Base-by-base conservation (phyloP, 257 asterid genomes). In the Linderniella brevidens region DNA sequence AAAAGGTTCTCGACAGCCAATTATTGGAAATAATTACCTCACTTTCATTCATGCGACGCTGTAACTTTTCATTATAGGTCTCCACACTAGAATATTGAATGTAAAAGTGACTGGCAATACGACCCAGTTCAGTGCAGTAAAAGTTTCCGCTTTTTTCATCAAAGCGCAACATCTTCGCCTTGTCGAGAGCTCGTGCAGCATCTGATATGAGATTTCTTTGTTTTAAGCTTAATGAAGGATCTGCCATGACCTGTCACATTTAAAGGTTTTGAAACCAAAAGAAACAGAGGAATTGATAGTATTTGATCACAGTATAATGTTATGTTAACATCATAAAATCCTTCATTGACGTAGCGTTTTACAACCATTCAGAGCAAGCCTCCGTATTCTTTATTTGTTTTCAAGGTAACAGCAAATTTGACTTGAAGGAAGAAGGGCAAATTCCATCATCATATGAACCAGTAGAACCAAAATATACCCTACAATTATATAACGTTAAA, bases 71-170 rank as follows among this genome's bases (percentile, higher is more conserved):
- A 67, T 88, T 88, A 65, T 88, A 88, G 25, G 94, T 80, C 66
- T 88, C 98, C 49, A 88, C 98, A 66, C 98, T 88, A 58, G 94
- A 78, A 68, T 88, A 88, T 12, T 78, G 98, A 64, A 88, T 88
- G 62, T 88, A 88, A 64, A 88, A 88, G 73, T 88, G 98, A 69
- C 98, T 88, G 37, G 98, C 98, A 42, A 88, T 88, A 54, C 98
- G 98, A 46, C 98, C 98, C 62, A 88, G 98, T 76, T 88, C 98
- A 9, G 98, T 84, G 67, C 95, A 84, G 53, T 80, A 88, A 48
- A 88, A 84, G 66, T 88, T 88, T 68, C 98, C 98, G 59, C 98
- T 88, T 73, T 88, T 88, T 73, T 88, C 98, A 71, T 88, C 98
- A 53, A 84, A 88, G 43, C 98, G 98, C 98, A 88, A 80, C 98